phyloP scores from a whole-genome alignment of 2,329 filamentous ascomycete species.

The Taxawa tesnikishii region DNA sequence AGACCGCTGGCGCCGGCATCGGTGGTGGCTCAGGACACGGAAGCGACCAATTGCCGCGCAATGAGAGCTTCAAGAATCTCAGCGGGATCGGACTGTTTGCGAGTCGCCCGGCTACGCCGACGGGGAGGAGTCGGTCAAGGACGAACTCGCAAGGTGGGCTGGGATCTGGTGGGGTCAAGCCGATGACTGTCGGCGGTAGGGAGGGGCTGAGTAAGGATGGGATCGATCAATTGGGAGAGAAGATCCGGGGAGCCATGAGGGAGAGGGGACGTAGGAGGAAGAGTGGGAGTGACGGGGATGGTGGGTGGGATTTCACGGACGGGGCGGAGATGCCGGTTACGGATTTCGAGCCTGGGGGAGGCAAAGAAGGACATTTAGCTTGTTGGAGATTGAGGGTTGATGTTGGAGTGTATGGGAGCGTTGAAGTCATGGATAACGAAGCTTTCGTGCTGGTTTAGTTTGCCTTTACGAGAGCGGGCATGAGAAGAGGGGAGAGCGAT shows the following conservation, averaged over 20 bases:
- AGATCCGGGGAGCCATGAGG: slow-evolving; percentile 74
- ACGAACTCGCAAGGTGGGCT: slow-evolving; percentile 30
- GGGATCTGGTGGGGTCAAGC: slow-evolving; percentile 41
- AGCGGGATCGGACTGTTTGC: slow-evolving; percentile 82
- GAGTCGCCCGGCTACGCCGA: slow-evolving; percentile 73
- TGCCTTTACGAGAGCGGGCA: too few relatives aligned
- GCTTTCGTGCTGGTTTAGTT: too few relatives aligned
- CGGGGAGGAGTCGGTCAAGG: slow-evolving; percentile 51
- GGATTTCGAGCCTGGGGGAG: slow-evolving; percentile 10
- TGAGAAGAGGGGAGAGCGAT: too few relatives aligned
- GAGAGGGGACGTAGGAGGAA: slow-evolving; percentile 56
- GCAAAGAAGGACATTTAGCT: slow-evolving; percentile 12
- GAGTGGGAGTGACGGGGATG: slow-evolving; percentile 22
- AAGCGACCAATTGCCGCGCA: slow-evolving; percentile 57
- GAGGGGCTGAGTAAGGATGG: slow-evolving; percentile 57
- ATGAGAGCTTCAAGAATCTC: slow-evolving; percentile 90
- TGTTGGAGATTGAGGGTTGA: too few relatives aligned
- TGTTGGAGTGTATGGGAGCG: too few relatives aligned
- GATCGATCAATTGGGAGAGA: slow-evolving; percentile 71
- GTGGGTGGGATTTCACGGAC: too few relatives aligned
- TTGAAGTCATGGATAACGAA: too few relatives aligned
- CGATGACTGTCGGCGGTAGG: slow-evolving; percentile 55
- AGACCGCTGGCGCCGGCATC: slow-evolving; percentile 15
- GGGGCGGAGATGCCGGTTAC: slow-evolving; percentile 14
- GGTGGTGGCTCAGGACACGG: slow-evolving; percentile 21